These are phyloP conservation scores for Paspalum vaginatum DNA, from an alignment of 176 grass and related monocot species.

Conservation along the genomic window DNA sequence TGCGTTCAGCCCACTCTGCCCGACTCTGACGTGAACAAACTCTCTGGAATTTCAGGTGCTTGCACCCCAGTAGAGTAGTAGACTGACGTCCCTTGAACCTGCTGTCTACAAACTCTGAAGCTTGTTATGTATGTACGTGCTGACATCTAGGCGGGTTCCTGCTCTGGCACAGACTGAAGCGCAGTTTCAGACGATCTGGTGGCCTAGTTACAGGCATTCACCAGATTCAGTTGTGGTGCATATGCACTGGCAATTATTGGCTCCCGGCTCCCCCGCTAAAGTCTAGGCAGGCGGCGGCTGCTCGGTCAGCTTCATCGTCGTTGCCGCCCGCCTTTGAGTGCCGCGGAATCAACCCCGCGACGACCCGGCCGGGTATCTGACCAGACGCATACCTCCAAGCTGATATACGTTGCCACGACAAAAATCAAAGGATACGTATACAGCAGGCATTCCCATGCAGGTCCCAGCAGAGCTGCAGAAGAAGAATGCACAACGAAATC, in stretches of 20 bases:
- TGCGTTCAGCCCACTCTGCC: not conserved
- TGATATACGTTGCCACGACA: not conserved
- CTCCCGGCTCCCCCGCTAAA: not conserved
- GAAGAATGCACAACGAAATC: not conserved
- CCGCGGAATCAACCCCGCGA: conserved; percentile 40
- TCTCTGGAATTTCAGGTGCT: not conserved
- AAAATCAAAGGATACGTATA: not conserved
- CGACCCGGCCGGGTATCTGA: conserved; percentile 9
- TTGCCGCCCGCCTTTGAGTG: conserved; percentile 47
- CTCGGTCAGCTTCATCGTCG: conserved; percentile 47
- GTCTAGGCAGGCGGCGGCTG: conserved; percentile 18
- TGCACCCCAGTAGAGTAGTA: too few relatives aligned
- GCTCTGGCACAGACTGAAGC: too few relatives aligned
- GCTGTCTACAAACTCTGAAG: not conserved
- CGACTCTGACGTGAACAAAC: not conserved
- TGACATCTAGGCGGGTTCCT: not conserved
- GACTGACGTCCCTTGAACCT: not conserved
- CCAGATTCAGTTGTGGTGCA: not conserved
- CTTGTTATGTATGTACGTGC: not conserved
- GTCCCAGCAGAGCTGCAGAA: not conserved
- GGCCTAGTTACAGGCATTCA: not conserved
- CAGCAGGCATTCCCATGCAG: too few relatives aligned
- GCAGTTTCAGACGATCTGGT: too few relatives aligned
- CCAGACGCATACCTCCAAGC: conserved; percentile 29
- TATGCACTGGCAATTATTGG: not conserved